Base-by-base conservation (phyloP, 2,329 filamentous ascomycete species). In the Simplicillium sp. region DNA sequence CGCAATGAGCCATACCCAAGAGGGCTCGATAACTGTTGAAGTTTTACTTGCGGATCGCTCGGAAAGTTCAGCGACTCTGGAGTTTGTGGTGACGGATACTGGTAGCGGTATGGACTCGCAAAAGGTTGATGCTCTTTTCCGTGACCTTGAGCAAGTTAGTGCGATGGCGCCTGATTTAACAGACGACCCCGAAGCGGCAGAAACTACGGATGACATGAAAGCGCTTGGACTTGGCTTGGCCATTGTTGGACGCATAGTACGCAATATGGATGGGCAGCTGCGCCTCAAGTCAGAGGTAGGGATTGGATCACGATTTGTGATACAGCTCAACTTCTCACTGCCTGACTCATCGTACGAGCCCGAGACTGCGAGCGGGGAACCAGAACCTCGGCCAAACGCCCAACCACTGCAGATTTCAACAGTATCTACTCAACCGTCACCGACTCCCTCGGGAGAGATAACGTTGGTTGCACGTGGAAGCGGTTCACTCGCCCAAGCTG, bases 231-330 rank as follows among this genome's bases (percentile, higher is more conserved):
- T 95, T 9, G 89, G 88, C 0, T 70, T 95, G n/a, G 88, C 88
- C 1, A 71, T 94, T 11, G 88, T 94, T n/a, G 84, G 86, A 13
- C 77, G 88, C 31, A 86, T 87, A 29, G 72, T 95, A 28, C 77
- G 81, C n/a, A 94, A 88, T 53, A 92, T 94, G 85, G 82, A 90
- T 44, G 89, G 88, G 0, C 88, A 94, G 53, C 61, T 95, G 25
- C 78, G 87, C 2, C 64, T 95, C 2, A 90, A 88, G 52, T 94
- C 87, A 0, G 86, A 92, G 52, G 75, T 84, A 54, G 84, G 84
- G 2, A 84, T 82, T 50, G 88, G 89, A 1, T 89, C 87, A 14
- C 74, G 84, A 39, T 94, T 95, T 48, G 79, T 87, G 15, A 77
- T 95, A 17, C 77, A 86, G 47, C 65, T 95, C 25, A 82, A 84